A percentile compares a stretch with the other conserved stretches of the same genome.
phyloP scores from a whole-genome alignment of 306 rosid genomes.

The Ceratonia siliqua region DNA sequence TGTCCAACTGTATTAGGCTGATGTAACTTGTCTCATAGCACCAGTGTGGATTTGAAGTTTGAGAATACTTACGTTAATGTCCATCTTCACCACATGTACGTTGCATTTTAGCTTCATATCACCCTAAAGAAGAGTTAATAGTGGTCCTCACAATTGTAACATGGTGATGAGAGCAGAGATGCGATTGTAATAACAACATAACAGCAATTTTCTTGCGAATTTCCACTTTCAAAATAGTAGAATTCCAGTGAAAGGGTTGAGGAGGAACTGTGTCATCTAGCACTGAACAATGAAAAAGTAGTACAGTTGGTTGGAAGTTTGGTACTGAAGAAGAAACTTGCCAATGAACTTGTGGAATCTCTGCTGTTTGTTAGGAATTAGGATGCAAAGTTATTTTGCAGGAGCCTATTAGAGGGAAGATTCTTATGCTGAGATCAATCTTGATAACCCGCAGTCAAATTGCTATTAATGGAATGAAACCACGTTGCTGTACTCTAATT shows the following conservation, averaged over 20 bases:
- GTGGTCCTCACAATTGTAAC: background rate
- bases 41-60: background rate
- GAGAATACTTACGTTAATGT: background rate
- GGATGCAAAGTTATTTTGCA: conserved; percentile 10
- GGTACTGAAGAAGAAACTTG: conserved; percentile 16
- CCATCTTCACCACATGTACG: background rate
- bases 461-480: background rate
- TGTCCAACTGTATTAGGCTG: no score
- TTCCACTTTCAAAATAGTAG: background rate
- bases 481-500: background rate
- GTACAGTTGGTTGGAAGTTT: background rate
- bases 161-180: background rate
- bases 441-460: conserved; percentile 1
- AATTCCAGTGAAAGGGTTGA: background rate
- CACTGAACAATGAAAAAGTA: background rate
- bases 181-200: background rate
- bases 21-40: background rate
- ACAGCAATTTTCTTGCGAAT: background rate
- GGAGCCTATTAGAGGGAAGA: background rate
- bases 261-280: background rate
- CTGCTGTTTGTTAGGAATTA: background rate
- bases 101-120: conserved; percentile 6
- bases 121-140: background rate
- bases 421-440: conserved; percentile 25
- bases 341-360: background rate